Evolutionary conservation across 768 basidiomycete species (phyloP), one percentile per base, ranked within the genome.

Genomic region (Lactarius akahatsu): DNA sequence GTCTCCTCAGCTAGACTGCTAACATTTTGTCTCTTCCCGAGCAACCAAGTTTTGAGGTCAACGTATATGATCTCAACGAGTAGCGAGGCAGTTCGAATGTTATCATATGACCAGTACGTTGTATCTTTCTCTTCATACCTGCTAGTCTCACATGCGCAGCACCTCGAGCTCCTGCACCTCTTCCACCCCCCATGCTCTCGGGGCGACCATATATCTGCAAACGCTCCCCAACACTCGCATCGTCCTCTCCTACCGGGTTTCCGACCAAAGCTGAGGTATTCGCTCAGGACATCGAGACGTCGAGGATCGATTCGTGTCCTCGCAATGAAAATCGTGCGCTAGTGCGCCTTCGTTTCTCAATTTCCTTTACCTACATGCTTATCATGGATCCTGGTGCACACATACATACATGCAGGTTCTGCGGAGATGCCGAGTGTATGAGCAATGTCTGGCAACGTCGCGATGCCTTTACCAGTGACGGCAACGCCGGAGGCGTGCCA

Each of bases 31-130:
- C 32, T 32, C 32, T 32, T 32, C 32, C 8, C 32, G 30, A 30
- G 30, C 30, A 30, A 30, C 30, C 30, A 30, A 30, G 26, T 30
- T 30, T 5, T 4, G 30, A 32, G 5, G 30, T 32, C 30, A 32
- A 32, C 0, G 30, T 32, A 32, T 32, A 32, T 32, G 30, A 32
- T 32, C 30, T 36, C 10, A 36, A 11, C 10, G 34, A 4, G 38
- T 38, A 13, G 38, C 38, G 10, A 38, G 38, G 11, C 11, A 38
- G 38, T 38, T 38, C 30, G 30, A 30, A 95, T 92, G 96, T 74
- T 95, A 95, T 71, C 88, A 94, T 69, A 83, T 94, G 0, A 94
- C 95, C 74, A 83, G 90, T 59, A 85, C 89, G 80, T 95, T 90
- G 71, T 43, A 78, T 74, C 23, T 18, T 43, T 23, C 11, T n/a